phyloP scores from a whole-genome alignment of 176 grass and related monocot species.

The Rhynchospora tenuis region DNA sequence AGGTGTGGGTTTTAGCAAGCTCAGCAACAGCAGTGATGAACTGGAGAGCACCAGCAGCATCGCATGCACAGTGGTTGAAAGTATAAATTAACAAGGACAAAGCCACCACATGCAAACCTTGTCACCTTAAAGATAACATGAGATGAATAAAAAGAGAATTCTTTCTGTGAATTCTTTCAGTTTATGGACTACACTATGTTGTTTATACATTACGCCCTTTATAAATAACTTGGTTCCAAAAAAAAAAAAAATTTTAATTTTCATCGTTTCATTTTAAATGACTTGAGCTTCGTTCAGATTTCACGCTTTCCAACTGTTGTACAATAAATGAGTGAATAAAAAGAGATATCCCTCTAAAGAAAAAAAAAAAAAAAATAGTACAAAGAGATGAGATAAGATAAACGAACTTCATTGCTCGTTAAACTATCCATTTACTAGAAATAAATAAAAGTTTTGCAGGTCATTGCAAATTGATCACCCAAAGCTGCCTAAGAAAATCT shows the following conservation, averaged over 20 bases:
- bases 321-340: not conserved
- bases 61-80: conserved; percentile 3
- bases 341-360: too few species aligned
- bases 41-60: not conserved
- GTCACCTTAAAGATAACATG: not conserved
- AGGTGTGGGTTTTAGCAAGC: not conserved
- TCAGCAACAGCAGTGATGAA: not conserved
- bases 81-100: not conserved
- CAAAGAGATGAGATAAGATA: not conserved
- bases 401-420: not conserved
- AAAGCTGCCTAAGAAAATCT: too few species aligned
- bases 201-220: too few species aligned
- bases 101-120: not conserved
- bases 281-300: not conserved
- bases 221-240: too few species aligned
- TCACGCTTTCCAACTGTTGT: not conserved
- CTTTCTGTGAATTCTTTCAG: too few species aligned
- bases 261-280: not conserved
- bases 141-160: too few species aligned
- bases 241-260: too few species aligned
- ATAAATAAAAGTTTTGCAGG: not conserved
- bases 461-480: too few species aligned
- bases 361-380: too few species aligned
- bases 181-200: too few species aligned
- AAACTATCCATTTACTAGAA: not conserved